Evolutionary conservation across 2,329 filamentous ascomycete species (phyloP), one percentile per base, ranked within the genome.

Genomic region (Aspergillus cejpii): DNA sequence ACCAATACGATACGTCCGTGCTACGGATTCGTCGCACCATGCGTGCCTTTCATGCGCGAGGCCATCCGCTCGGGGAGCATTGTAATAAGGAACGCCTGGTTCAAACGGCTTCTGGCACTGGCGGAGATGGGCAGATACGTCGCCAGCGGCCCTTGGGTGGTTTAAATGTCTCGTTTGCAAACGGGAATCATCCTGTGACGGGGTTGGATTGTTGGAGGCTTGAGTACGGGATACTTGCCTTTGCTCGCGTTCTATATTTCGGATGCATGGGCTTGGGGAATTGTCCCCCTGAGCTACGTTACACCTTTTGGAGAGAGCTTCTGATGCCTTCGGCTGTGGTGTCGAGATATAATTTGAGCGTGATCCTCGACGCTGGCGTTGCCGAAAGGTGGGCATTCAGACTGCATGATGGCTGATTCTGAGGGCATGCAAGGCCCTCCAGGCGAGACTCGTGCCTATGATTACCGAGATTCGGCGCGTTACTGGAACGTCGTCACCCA

Each of bases 401-500:
- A 10, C 31, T 19, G 5, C 7, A 6, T 19, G 3, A 34, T 34
- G 31, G 11, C 7, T 27, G 23, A 15, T 21, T 21, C 26, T 37
- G 31, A 20, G 15, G 31, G 14, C 14, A 34, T 34, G 31, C 31
- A 19, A 20, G 4, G 8, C 31, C 11, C 31, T 34, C 14, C 31
- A 19, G 17, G 17, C 31, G 31, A 34, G 10, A 17, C 11, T 20
- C 31, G 24, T 17, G 33, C 28, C 11, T 50, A 46, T 28, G 44
- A 39, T 15, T 51, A 53, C 24, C 43, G 37, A 24, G 37, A 49
- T 36, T 49, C 45, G 1, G 23, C 43, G n/a, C 55, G 45, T 20
- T 34, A 21, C 11, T 53, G 44, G 49, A 45, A 53, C 39, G 43
- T 55, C 26, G 45, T 53, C 44, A 56, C 53, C 14, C 50, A 52